Conservation (phyloP, 2,329 filamentous ascomycete species). For the Xylariomycetidae sp. region DNA sequence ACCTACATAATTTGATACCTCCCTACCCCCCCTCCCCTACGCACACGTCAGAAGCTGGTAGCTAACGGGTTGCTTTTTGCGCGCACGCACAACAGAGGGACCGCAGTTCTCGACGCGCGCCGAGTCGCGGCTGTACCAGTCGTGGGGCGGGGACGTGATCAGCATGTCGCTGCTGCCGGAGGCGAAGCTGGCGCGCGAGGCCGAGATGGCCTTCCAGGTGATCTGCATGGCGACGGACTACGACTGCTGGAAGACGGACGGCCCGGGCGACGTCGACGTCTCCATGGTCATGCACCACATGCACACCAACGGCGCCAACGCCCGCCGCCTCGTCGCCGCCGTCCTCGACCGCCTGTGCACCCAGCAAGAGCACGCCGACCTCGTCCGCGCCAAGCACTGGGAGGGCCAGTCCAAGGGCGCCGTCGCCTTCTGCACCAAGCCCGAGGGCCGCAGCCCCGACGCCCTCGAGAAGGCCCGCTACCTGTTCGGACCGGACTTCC, state of each 20-base stretch:
- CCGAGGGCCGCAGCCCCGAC: constrained; percentile 64
- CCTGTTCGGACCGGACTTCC: constrained; percentile 75
- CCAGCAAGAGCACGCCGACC: constrained; percentile 61
- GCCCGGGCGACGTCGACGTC: constrained; percentile 63
- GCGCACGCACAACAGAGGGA: constrained; percentile 57
- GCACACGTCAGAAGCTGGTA: background rate
- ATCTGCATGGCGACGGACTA: constrained; percentile 99
- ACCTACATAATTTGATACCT: too few species aligned
- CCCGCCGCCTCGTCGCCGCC: constrained; percentile 74
- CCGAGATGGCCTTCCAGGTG: constrained; percentile 95
- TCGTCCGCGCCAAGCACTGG: constrained; percentile 76
- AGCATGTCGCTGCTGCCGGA: constrained; percentile 97
- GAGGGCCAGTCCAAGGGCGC: constrained; percentile 71
- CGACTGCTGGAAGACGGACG: constrained; percentile 86
- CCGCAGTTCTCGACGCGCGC: constrained; percentile 96
- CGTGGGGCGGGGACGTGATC: constrained; percentile 90
- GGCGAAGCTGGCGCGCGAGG: constrained; percentile 91
- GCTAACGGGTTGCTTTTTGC: background rate
- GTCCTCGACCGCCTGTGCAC: constrained; percentile 81
- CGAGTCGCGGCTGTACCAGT: constrained; percentile 90
- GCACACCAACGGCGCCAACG: constrained; percentile 87
- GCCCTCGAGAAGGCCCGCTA: constrained; percentile 76
- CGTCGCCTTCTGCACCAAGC: constrained; percentile 75
- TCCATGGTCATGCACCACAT: constrained; percentile 97
- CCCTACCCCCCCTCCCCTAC: background rate